Conservation (phyloP, 2,329 filamentous ascomycete genomes). For the Cyclaneusma minus region DNA sequence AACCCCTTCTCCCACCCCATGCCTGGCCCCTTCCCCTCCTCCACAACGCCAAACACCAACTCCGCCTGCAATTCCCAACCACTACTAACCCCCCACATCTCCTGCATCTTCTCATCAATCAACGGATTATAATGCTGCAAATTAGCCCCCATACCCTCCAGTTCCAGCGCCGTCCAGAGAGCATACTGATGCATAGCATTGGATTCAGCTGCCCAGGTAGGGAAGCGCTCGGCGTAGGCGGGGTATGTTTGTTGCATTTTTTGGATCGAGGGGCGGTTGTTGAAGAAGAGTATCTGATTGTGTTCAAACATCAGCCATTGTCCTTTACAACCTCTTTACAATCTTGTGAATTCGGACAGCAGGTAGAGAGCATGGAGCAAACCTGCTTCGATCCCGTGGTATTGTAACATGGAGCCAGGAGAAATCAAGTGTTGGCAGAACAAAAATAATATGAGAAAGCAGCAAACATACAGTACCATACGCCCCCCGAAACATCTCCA, state of each 20-base stretch:
- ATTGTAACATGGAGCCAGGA: constrained; percentile 8
- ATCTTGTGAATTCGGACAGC: no score
- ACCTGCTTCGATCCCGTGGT: neutral
- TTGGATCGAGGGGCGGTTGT: constrained; percentile 54
- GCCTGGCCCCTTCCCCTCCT: no score
- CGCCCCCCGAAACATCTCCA: constrained; percentile 47
- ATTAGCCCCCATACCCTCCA: constrained; percentile 71
- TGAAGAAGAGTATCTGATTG: constrained; percentile 85
- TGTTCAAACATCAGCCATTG: no score
- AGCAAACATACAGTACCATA: constrained; percentile 64
- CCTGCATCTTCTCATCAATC: constrained; percentile 53
- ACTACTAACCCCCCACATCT: constrained; percentile 22
- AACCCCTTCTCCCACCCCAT: no score
- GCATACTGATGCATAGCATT: constrained; percentile 68
- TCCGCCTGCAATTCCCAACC: constrained; percentile 66
- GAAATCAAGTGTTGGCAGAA: no score
- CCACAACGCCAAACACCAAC: constrained; percentile 79
- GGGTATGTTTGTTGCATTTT: constrained; percentile 51
- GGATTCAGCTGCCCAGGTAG: constrained; percentile 56
- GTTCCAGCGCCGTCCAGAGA: constrained; percentile 64
- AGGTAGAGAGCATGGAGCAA: no score
- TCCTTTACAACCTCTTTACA: no score
- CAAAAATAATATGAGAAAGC: no score
- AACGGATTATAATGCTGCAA: constrained; percentile 85
- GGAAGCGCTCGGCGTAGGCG: constrained; percentile 62